Base-by-base conservation (phyloP, 805 yeast genomes). In the Brettanomyces bruxellensis region DNA sequence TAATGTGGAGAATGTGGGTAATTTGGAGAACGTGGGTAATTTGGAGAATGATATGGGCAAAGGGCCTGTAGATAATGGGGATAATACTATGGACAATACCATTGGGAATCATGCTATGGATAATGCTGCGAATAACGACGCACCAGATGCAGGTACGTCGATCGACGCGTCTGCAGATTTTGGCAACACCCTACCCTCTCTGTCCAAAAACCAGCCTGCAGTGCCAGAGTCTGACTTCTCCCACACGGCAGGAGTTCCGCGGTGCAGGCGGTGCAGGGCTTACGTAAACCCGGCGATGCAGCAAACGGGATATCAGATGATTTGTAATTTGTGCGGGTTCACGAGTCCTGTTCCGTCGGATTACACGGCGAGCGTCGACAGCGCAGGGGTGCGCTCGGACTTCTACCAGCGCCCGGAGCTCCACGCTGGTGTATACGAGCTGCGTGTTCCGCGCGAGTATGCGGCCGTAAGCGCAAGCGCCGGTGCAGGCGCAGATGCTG, bases 221-320 rank as follows among this genome's bases (percentile, higher is more conserved):
- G 76, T 89, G 2, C 95, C 95, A 0, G 71, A 73, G 4, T 81
- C 83, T 4, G 90, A 86, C 58, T 75, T 77, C 67, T 65, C 71
- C 24, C 58, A 58, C 5, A 59, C 69, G 38, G 72, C 72, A 13
- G 87, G 88, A 1, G 95, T 96, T 0, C 82, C 95, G 34, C 76
- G 99, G 54, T 93, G 99, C 66, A 76, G 79, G 53, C 81, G 98
- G 51, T 93, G 99, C 67, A 78, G 96, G 47, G 78, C 96, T 1
- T 93, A 89, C 62, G 72, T 89, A 51, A 93, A 91, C 60, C 95
- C 97, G 3, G 76, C 81, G 18, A 83, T 86, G 80, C 81, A 76
- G 50, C 81, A 78, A 45, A 72, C 78, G 5, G 81, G 81, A 25
- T 76, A 80, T 39, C 69, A 67, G 47, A 85, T 87, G 64, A 71